phyloP scores from a whole-genome alignment of 1,139 yeast species.

The Magnusiomyces tetraspermus region DNA sequence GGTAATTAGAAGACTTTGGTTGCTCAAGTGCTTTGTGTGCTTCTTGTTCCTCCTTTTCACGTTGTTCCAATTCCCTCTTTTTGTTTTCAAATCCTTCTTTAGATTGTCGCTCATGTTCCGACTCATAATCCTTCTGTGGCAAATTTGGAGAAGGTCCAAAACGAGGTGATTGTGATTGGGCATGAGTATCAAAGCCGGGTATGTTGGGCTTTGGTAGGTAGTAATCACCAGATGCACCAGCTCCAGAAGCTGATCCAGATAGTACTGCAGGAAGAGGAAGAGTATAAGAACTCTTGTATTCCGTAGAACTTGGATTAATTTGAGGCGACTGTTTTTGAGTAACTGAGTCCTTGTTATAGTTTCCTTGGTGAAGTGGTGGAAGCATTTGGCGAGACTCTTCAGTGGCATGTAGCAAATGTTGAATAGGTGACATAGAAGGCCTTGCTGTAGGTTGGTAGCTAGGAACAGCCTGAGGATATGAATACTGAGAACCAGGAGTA shows the following conservation, averaged over 20 bases:
- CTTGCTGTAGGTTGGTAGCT: neutral
- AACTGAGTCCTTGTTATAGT: neutral
- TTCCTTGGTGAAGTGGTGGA: constrained; percentile 6
- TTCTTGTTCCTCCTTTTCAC: constrained; percentile 2
- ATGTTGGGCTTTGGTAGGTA: constrained; percentile 11
- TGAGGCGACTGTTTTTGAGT: neutral
- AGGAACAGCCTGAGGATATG: neutral
- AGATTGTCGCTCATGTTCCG: neutral
- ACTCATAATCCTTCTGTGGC: neutral
- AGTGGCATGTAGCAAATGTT: constrained; percentile 11
- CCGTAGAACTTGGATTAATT: neutral
- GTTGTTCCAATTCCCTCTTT: constrained; percentile 1
- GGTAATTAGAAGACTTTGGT: too few relatives aligned
- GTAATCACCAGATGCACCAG: constrained; percentile 2
- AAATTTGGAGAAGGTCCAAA: neutral
- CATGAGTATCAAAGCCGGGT: constrained; percentile 3
- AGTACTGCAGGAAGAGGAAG: neutral
- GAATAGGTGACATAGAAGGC: constrained; percentile 9
- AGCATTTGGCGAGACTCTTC: constrained; percentile 8
- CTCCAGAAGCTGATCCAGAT: constrained; percentile 5
- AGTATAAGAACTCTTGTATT: neutral
- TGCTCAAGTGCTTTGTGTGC: too few relatives aligned
- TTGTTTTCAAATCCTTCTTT: neutral
- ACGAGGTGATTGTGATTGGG: neutral
- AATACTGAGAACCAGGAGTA: neutral